phyloP scores from a whole-genome alignment of 306 rosid species.

The Delonix regia region DNA sequence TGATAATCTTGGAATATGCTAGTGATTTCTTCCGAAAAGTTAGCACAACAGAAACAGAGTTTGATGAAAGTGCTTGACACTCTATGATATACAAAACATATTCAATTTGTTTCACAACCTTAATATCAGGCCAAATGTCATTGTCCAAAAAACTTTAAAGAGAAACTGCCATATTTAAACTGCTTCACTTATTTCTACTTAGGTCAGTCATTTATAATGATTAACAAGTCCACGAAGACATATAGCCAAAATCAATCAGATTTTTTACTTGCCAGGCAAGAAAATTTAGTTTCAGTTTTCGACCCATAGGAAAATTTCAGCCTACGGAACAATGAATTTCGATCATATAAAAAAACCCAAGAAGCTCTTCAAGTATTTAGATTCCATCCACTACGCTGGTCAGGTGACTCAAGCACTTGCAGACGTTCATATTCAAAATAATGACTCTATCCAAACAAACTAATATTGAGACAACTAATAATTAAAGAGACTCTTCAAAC shows the following conservation, averaged over 20 bases:
- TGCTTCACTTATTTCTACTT: conserved; percentile 4
- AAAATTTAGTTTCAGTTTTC: background rate
- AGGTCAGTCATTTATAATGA: background rate
- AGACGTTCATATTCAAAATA: background rate
- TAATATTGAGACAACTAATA: too few relatives aligned
- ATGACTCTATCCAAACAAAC: background rate
- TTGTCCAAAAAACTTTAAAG: background rate
- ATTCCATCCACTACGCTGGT: background rate
- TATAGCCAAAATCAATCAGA: background rate
- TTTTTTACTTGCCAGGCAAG: background rate
- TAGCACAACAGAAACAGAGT: background rate
- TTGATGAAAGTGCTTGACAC: background rate
- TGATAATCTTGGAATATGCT: background rate
- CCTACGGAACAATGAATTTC: background rate
- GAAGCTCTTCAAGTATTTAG: background rate
- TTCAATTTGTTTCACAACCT: background rate
- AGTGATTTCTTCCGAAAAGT: too few relatives aligned
- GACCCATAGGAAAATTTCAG: background rate
- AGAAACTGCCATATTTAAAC: background rate
- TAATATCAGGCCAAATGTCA: background rate
- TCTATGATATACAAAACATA: too few relatives aligned
- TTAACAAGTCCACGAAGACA: background rate
- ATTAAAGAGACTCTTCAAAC: too few relatives aligned
- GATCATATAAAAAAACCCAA: background rate
- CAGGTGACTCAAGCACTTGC: conserved; percentile 1